Percentiles rank a stretch among this genome's conserved stretches.
These are phyloP conservation scores for Fusarium anguioides DNA, from an alignment of 2,329 filamentous ascomycete species.

Conservation along the genomic window DNA sequence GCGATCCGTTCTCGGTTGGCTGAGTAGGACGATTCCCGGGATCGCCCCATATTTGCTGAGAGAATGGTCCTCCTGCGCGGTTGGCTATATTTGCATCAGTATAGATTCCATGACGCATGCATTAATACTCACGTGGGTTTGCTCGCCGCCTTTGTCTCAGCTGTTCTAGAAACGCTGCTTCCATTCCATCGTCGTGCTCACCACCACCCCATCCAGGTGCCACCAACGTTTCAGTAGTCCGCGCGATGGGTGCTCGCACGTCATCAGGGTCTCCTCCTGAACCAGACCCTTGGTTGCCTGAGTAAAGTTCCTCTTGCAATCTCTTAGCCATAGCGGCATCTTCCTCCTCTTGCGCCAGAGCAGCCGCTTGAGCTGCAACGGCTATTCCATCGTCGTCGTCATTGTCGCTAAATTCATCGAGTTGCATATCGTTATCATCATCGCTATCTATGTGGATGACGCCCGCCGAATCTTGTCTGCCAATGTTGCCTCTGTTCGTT, in stretches of 20 bases:
- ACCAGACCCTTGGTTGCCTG: constrained; percentile 55
- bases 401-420: constrained; percentile 54
- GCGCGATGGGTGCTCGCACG: constrained; percentile 89
- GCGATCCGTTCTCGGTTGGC: constrained; percentile 64
- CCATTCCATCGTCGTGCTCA: constrained; percentile 61
- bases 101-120: neutral
- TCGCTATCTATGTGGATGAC: constrained; percentile 69
- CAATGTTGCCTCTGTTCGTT: constrained; percentile 40
- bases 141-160: constrained; percentile 61
- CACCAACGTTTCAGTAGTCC: constrained; percentile 91
- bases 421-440: constrained; percentile 56
- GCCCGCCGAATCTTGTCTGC: constrained; percentile 52
- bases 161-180: constrained; percentile 73
- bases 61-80: constrained; percentile 51
- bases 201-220: constrained; percentile 69
- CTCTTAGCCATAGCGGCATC: constrained; percentile 93
- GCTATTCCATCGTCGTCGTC: constrained; percentile 56
- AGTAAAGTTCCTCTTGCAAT: constrained; percentile 92
- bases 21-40: constrained; percentile 36
- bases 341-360: constrained; percentile 76
- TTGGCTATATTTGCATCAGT: constrained; percentile 29
- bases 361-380: constrained; percentile 53
- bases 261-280: constrained; percentile 61
- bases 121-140: constrained; percentile 46
- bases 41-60: constrained; percentile 54